Evolutionary conservation across 2,329 filamentous ascomycete species (phyloP).

Genomic region (Stemphylium lycopersici): DNA sequence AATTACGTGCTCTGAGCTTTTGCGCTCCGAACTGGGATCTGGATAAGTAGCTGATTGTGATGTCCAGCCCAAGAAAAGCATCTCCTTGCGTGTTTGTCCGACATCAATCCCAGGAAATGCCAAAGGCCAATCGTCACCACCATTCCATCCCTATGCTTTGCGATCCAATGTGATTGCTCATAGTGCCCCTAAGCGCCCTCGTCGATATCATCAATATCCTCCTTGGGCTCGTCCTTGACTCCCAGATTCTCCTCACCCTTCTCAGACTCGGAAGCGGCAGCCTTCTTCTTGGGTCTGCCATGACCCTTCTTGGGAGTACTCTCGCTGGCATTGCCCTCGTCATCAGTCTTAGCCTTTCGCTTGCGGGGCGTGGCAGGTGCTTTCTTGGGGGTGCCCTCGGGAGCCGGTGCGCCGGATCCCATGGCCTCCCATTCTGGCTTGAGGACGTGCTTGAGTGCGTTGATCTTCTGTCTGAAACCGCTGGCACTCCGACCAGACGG

Average conservation of each 20-base stretch:
- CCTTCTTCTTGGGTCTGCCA: slow-evolving; percentile 3
- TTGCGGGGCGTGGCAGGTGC: slow-evolving; percentile 21
- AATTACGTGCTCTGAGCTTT: too few relatives aligned
- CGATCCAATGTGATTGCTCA: too few relatives aligned
- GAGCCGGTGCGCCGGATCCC: slow-evolving; percentile 13
- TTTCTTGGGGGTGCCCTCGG: background rate
- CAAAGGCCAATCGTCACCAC: too few relatives aligned
- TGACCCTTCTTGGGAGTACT: slow-evolving; percentile 11
- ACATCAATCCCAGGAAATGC: too few relatives aligned
- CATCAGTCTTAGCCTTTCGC: slow-evolving; percentile 23
- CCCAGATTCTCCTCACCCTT: background rate
- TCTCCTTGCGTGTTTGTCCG: too few relatives aligned
- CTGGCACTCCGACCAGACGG: slow-evolving; percentile 27
- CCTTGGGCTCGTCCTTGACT: slow-evolving; percentile 7
- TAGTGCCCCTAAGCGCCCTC: too few relatives aligned
- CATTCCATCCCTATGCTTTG: too few relatives aligned
- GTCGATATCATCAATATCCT: slow-evolving; percentile 54
- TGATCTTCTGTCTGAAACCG: slow-evolving; percentile 30
- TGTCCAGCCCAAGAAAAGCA: too few relatives aligned
- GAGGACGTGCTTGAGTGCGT: slow-evolving; percentile 16
- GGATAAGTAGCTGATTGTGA: too few relatives aligned
- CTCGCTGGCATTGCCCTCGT: slow-evolving; percentile 1
- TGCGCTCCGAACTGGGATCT: too few relatives aligned
- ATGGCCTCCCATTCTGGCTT: slow-evolving; percentile 24
- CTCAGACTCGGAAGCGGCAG: background rate